These are phyloP conservation scores for Umbelopsis vinacea DNA, from an alignment of 192 early-diverging fungal genomes.

Conservation along the genomic window DNA sequence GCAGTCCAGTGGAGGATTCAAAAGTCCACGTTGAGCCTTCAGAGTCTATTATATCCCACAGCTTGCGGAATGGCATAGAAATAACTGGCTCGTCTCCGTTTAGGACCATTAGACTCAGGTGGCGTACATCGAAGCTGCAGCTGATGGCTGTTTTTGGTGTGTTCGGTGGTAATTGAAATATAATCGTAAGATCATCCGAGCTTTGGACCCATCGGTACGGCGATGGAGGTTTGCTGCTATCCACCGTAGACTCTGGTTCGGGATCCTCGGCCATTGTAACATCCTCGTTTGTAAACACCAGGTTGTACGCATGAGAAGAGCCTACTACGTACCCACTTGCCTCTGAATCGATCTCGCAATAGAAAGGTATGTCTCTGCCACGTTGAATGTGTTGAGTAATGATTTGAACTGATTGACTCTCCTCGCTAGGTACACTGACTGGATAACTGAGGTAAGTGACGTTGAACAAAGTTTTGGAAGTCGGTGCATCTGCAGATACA, in stretches of 20 bases:
- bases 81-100: slow-evolving; percentile 21
- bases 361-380: slow-evolving; percentile 57
- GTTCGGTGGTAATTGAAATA: slow-evolving; percentile 56
- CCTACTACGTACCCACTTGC: slow-evolving; percentile 50
- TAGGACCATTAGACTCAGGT: slow-evolving; percentile 49
- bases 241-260: slow-evolving; percentile 28
- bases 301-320: slow-evolving; percentile 39
- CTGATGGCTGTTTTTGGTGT: slow-evolving; percentile 58
- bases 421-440: not conserved
- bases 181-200: slow-evolving; percentile 64
- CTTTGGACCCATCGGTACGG: slow-evolving; percentile 77
- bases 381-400: slow-evolving; percentile 44
- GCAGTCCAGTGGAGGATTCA: slow-evolving; percentile 54
- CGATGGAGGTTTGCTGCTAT: not conserved
- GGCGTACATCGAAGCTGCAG: slow-evolving; percentile 57
- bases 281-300: slow-evolving; percentile 17
- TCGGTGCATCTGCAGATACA: not conserved
- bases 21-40: slow-evolving; percentile 70
- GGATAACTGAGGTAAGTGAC: slow-evolving; percentile 20
- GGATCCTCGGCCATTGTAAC: slow-evolving; percentile 25
- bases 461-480: slow-evolving; percentile 30
- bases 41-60: slow-evolving; percentile 54
- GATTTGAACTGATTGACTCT: not conserved
- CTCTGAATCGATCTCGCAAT: slow-evolving; percentile 47
- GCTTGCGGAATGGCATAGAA: slow-evolving; percentile 34